Conservation (phyloP, 2,329 filamentous ascomycete genomes). For the Fusarium sp. region DNA sequence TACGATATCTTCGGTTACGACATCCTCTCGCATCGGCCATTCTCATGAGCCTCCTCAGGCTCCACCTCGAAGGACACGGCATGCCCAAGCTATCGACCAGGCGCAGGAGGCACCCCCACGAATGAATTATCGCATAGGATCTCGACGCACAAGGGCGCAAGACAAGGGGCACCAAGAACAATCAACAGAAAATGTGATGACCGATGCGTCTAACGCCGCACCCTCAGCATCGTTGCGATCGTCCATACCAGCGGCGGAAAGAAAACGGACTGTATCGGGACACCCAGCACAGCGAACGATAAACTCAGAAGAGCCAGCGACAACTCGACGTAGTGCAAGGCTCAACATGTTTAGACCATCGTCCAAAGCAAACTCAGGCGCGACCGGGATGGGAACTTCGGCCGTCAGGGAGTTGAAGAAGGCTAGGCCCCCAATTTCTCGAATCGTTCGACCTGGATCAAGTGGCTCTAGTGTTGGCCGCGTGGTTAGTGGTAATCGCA, state of each 20-base stretch:
- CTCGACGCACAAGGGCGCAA: constrained; percentile 57
- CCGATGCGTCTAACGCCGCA: constrained; percentile 55
- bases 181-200: constrained; percentile 53
- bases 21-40: constrained; percentile 40
- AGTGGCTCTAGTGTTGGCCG: constrained; percentile 80
- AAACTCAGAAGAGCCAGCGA: constrained; percentile 68
- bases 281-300: constrained; percentile 69
- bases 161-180: constrained; percentile 51
- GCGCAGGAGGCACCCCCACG: constrained; percentile 71
- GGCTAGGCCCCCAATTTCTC: constrained; percentile 77
- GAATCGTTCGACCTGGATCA: constrained; percentile 73
- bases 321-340: constrained; percentile 74
- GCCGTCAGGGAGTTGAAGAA: constrained; percentile 82
- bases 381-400: constrained; percentile 67
- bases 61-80: constrained; percentile 65
- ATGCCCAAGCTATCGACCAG: constrained; percentile 63
- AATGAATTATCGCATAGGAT: constrained; percentile 68
- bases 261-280: constrained; percentile 94
- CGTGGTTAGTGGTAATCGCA: constrained; percentile 91
- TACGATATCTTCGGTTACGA: constrained; percentile 38
- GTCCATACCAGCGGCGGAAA: constrained; percentile 66
- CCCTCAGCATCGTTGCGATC: constrained; percentile 53
- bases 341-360: constrained; percentile 77
- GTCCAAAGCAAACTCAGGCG: constrained; percentile 71
- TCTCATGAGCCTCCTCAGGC: constrained; percentile 63